phyloP scores from a whole-genome alignment of 768 basidiomycete species.

The Psilocybe cyanescens region DNA sequence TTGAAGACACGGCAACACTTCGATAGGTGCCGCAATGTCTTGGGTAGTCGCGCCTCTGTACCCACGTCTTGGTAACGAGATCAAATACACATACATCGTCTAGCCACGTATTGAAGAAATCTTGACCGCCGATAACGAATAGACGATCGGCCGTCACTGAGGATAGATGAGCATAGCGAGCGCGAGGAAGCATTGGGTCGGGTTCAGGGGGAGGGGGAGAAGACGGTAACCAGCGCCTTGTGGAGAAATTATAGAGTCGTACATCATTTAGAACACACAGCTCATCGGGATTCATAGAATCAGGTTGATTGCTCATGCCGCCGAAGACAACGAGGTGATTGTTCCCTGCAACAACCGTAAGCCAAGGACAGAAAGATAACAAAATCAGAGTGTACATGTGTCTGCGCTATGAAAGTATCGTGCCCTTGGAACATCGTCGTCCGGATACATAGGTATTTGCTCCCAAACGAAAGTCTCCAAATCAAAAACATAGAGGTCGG shows the following conservation, averaged over 20 bases:
- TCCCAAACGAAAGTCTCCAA: conserved; percentile 83
- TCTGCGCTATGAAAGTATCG: conserved; percentile 97
- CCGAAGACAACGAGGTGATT: conserved; percentile 92
- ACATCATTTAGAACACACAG: conserved; percentile 94
- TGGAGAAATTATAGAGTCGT: conserved; percentile 81
- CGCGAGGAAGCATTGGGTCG: conserved; percentile 67
- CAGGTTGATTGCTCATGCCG: conserved; percentile 86
- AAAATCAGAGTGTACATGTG: conserved; percentile 54
- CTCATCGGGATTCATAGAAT: conserved; percentile 73
- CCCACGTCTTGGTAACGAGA: conserved; percentile 73
- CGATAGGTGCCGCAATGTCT: conserved; percentile 98
- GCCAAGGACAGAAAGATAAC: not conserved
- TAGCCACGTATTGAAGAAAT: conserved; percentile 90
- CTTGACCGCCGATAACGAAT: conserved; percentile 94
- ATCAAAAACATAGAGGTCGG: conserved; percentile 91
- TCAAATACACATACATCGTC: conserved; percentile 94
- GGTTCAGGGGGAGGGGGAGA: conserved; percentile 37
- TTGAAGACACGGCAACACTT: conserved; percentile 84
- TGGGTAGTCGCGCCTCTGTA: conserved; percentile 78
- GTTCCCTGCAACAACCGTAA: conserved; percentile 61
- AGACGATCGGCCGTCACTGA: conserved; percentile 83
- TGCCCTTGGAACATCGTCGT: conserved; percentile 76
- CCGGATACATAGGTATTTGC: conserved; percentile 58
- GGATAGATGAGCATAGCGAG: conserved; percentile 94
- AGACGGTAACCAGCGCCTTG: conserved; percentile 71